Evolutionary conservation across 1,284 basidiomycete genomes (phyloP), one percentile per base, ranked within the genome.

Genomic region (Cystobasidiaceae sp.): DNA sequence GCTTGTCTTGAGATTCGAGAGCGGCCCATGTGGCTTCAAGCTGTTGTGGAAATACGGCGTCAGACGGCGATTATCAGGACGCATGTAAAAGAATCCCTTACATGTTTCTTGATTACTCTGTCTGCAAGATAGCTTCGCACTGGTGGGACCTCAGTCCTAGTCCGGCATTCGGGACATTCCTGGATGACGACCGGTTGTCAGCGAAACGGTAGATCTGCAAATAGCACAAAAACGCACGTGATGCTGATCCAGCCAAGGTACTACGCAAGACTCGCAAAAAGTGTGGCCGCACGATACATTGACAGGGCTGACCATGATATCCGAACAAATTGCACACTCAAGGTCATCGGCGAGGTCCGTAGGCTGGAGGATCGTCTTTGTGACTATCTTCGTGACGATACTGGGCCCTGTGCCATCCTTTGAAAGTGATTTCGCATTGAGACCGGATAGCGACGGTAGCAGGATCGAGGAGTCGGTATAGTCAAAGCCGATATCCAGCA

Each of bases 251-350:
- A 64, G 30, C 61, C 61, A 64, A 25, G 61, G 61, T 33, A 13
- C 28, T 7, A 64, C 61, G 39, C 61, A 64, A 34, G 61, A 51
- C 25, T 64, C 46, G 30, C 64, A 66, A 41, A 66, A 66, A 32
- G 41, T 45, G 27, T 66, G 64, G 9, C 55, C 56, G n/a, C 64
- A 66, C 11, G 28, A 9, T 9, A 66, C 28, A 39, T 52, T 52
- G 45, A 59, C 64, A 27, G 64, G 56, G 34, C 33, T 39, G 25
- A 59, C 44, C 55, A 66, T 54, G 64, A 66, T 37, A 25, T 66
- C 64, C 1, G 32, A 45, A 48, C 64, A 59, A 27, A 59, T 52
- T 13, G 48, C 39, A 41, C 56, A 59, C n/a, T 51, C 56, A 3
- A 66, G 56, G 15, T 66, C 64, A 30, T 50, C 64, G 4, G 32